Evolutionary conservation across 2,329 filamentous ascomycete species (phyloP).

Genomic region (Neonectria neomacrospora): DNA sequence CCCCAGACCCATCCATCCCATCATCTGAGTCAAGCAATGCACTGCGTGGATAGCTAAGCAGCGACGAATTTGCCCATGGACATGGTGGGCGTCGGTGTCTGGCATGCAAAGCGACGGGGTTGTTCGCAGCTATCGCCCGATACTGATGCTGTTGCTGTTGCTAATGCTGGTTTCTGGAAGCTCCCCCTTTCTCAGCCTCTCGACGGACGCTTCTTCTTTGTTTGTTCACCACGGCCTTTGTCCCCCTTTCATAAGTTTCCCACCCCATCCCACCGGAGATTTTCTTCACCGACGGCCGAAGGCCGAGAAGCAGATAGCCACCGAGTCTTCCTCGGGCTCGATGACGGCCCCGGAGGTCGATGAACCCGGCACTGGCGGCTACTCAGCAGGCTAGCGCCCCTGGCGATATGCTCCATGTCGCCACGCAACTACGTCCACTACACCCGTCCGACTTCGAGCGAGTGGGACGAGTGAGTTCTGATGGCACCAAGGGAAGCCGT

Average conservation of each 20-base stretch:
- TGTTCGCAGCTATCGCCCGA: conserved; percentile 11
- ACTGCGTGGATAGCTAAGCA: conserved; percentile 13
- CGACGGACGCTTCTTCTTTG: background rate
- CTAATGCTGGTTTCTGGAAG: background rate
- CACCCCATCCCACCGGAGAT: background rate
- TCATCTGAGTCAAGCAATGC: conserved; percentile 35
- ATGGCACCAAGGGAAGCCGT: conserved; percentile 33
- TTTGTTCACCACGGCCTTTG: background rate
- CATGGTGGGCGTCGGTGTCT: conserved; percentile 15
- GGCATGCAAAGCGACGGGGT: conserved; percentile 33
- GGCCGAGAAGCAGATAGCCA: conserved; percentile 7
- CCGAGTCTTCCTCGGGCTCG: conserved; percentile 9
- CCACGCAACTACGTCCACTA: conserved; percentile 34
- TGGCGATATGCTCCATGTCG: conserved; percentile 31
- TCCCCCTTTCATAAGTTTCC: background rate
- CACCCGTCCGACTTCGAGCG: conserved; percentile 20
- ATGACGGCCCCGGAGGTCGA: conserved; percentile 12
- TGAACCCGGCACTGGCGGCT: conserved; percentile 31
- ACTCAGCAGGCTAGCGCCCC: conserved; percentile 28
- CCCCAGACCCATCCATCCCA: conserved; percentile 37
- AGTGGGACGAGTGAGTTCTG: conserved; percentile 33
- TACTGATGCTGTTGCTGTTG: background rate
- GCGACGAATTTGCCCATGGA: conserved; percentile 12
- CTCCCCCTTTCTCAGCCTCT: background rate
- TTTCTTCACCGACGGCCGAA: conserved; percentile 12